phyloP scores from a whole-genome alignment of 2,329 filamentous ascomycete species.

The Alternaria panax region DNA sequence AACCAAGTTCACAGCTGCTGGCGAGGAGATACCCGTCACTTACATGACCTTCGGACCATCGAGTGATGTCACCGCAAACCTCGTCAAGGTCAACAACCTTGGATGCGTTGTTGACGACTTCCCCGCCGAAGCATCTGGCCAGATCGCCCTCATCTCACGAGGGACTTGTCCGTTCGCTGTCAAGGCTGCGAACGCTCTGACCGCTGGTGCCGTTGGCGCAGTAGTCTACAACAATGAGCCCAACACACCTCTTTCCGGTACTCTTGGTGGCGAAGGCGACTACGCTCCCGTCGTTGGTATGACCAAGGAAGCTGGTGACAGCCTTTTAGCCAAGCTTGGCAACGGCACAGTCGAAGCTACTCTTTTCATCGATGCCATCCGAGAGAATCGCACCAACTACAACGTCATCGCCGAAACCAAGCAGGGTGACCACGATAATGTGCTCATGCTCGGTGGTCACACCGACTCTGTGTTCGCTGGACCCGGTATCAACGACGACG shows the following conservation, averaged over 20 bases:
- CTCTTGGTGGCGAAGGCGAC: constrained; percentile 63
- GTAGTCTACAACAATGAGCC: constrained; percentile 75
- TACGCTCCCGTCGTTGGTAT: constrained; percentile 74
- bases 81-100: constrained; percentile 67
- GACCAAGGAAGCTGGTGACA: constrained; percentile 64
- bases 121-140: constrained; percentile 62
- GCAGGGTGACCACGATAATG: constrained; percentile 51
- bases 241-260: constrained; percentile 66
- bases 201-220: constrained; percentile 71
- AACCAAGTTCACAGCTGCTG: constrained; percentile 33
- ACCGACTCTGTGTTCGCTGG: constrained; percentile 53
- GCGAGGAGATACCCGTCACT: constrained; percentile 31
- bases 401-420: constrained; percentile 51
- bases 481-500: constrained; percentile 54
- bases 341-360: constrained; percentile 45
- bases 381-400: constrained; percentile 57
- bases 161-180: constrained; percentile 72
- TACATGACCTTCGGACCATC: constrained; percentile 67
- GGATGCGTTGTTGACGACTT: constrained; percentile 71
- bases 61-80: constrained; percentile 64
- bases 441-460: constrained; percentile 52
- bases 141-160: constrained; percentile 72
- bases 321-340: constrained; percentile 62
- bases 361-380: constrained; percentile 53
- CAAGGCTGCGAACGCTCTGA: constrained; percentile 72